Base-by-base conservation (phyloP, 345 rosid species). In the Gynandropsis gynandra region DNA sequence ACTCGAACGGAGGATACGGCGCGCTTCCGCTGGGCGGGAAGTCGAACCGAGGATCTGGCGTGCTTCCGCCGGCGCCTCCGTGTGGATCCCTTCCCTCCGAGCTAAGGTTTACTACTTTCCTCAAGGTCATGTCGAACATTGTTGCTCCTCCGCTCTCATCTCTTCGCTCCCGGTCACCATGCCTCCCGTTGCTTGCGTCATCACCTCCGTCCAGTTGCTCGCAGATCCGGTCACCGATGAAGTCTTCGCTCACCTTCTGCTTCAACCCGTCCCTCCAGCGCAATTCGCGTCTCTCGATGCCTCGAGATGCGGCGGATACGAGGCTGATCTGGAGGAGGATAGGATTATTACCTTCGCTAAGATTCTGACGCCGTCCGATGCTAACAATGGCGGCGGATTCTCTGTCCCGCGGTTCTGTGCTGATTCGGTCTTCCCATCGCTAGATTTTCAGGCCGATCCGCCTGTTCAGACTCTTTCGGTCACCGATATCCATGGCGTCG, bases 361-460 rank as follows among this genome's bases (percentile, higher is more conserved):
- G 76, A 68, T 76, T 38, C 48, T 92, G 8, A 87, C 95, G 42
- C 83, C 93, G 33, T 84, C 96, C 0, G 98, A 92, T 56, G 98
- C 98, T 10, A 87, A 87, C 59, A 87, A 84, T 19, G 96, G 96
- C 9, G 98, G 96, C 4, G 95, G 98, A 0, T 90, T 90, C 72
- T 87, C 96, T 9, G 98, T 87, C 35, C 98, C 93, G 19, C 74
- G 95, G 37, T 87, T 73, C 56, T 92, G 98, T 20, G 98, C 95
- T 0, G 98, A 87, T 51, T 76, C 84, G 0, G 75, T 92, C 4
- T 87, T 87, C 56, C 96, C 98, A 48, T 75, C 72, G 1, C 74
- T 92, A 11, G 61, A 92, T 71, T 84, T 65, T 61, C 59, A 72
- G n/a, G 78, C 72, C 0, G 95, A 92, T 21, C 95, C 96, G 24